Conservation (phyloP, 768 basidiomycete species). For the Dendrothele bispora region DNA sequence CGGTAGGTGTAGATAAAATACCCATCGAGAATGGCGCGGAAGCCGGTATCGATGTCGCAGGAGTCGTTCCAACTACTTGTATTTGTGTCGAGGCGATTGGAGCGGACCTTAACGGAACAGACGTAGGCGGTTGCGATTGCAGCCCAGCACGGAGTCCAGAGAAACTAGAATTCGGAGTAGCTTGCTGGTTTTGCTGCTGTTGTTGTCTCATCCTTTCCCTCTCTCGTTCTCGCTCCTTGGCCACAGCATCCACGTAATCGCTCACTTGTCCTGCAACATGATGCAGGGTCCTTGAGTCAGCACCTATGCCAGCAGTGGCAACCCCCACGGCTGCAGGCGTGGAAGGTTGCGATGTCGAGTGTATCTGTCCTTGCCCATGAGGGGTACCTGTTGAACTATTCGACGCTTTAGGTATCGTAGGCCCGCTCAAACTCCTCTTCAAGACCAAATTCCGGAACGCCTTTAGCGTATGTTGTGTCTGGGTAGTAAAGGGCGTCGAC, state of each 20-base stretch:
- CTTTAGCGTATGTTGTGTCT: constrained; percentile 57
- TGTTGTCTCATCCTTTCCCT: constrained; percentile 60
- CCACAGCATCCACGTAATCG: constrained; percentile 72
- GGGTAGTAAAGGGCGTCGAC: constrained; percentile 44
- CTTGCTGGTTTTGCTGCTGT: background rate
- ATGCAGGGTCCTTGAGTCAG: constrained; percentile 32
- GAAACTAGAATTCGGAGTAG: background rate
- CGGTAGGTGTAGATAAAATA: constrained; percentile 6
- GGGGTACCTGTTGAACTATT: too few species aligned
- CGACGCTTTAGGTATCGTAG: too few species aligned
- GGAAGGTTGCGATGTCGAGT: too few species aligned
- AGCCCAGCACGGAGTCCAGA: background rate
- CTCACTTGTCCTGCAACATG: constrained; percentile 61
- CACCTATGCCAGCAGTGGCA: too few species aligned
- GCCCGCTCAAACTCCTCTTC: too few species aligned
- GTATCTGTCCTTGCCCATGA: too few species aligned
- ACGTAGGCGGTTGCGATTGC: constrained; percentile 11
- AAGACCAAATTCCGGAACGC: too few species aligned
- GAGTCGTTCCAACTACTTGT: constrained; percentile 16
- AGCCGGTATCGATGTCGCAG: constrained; percentile 18
- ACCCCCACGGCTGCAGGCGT: too few species aligned
- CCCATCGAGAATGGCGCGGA: too few species aligned
- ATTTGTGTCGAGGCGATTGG: too few species aligned
- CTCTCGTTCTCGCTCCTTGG: constrained; percentile 76
- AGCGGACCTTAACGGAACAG: constrained; percentile 2